phyloP scores from a whole-genome alignment of 805 yeast species.

The Hagleromyces aurorensis region DNA sequence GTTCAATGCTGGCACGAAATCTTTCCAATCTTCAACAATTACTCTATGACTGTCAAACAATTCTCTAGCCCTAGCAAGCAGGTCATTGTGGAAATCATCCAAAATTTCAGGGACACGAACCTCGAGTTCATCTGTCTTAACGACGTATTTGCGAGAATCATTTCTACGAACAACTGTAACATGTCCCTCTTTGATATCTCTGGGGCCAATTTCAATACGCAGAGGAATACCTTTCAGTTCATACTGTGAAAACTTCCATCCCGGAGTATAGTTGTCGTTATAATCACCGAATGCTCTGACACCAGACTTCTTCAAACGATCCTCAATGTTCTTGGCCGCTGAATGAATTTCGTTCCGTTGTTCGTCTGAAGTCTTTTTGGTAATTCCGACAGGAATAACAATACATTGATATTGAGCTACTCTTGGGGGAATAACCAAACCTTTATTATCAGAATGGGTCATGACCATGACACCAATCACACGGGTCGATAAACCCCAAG shows the following conservation, averaged over 20 bases:
- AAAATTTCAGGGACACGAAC: conserved; percentile 63
- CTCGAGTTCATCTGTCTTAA: conserved; percentile 59
- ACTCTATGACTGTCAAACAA: conserved; percentile 80
- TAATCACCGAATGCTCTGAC: conserved; percentile 79
- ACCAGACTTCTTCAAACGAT: conserved; percentile 48
- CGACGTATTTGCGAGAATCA: conserved; percentile 63
- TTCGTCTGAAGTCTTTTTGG: conserved; percentile 75
- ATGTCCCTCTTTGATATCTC: conserved; percentile 73
- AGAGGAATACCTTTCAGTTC: conserved; percentile 95
- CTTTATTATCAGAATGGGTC: conserved; percentile 98
- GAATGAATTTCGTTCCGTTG: conserved; percentile 59
- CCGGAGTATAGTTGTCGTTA: conserved; percentile 93
- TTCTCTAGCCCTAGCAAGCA: conserved; percentile 73
- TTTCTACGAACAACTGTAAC: conserved; percentile 92
- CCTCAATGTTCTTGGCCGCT: conserved; percentile 65
- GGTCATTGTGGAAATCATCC: conserved; percentile 70
- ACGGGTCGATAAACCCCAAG: conserved; percentile 99
- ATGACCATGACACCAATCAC: conserved; percentile 98
- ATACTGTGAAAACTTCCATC: conserved; percentile 97
- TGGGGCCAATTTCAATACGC: conserved; percentile 94
- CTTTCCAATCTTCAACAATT: conserved; percentile 75
- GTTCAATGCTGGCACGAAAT: conserved; percentile 88
- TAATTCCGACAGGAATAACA: conserved; percentile 90
- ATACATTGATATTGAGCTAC: conserved; percentile 91
- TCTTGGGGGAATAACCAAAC: conserved; percentile 95